Percentiles rank a stretch among this genome's conserved stretches.
These are phyloP conservation scores for Akanthomyces muscarius DNA, from an alignment of 2,329 filamentous ascomycete species.

Conservation along the genomic window DNA sequence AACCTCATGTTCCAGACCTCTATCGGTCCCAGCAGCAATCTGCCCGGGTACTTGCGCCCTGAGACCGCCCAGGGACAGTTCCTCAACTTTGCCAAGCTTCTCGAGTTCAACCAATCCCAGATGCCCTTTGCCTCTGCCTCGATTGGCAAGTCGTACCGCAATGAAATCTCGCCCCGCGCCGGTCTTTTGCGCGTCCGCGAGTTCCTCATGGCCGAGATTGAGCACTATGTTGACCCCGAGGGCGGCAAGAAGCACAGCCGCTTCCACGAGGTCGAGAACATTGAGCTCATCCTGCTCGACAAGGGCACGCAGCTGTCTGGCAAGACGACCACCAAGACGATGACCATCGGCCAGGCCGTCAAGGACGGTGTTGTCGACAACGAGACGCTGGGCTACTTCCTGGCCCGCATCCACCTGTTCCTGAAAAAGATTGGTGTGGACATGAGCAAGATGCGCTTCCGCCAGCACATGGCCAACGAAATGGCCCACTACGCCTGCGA, in stretches of 20 bases:
- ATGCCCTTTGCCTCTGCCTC: slow-evolving; percentile 98
- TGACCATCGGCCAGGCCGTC: slow-evolving; percentile 84
- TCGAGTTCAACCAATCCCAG: slow-evolving; percentile 90
- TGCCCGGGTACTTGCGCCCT: slow-evolving; percentile 79
- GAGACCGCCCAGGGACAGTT: slow-evolving; percentile 99
- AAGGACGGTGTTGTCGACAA: slow-evolving; percentile 82
- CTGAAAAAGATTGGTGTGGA: slow-evolving; percentile 85
- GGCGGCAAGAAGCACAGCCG: slow-evolving; percentile 91
- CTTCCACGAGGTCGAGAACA: slow-evolving; percentile 78
- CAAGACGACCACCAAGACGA: slow-evolving; percentile 68
- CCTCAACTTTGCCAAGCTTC: slow-evolving; percentile 91
- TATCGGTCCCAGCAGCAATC: slow-evolving; percentile 87
- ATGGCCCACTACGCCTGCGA: slow-evolving; percentile 90
- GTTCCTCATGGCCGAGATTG: slow-evolving; percentile 98
- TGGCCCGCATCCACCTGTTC: slow-evolving; percentile 90
- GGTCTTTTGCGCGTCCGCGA: slow-evolving; percentile 92
- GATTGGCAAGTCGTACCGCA: slow-evolving; percentile 96
- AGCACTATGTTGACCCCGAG: slow-evolving; percentile 94
- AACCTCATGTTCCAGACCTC: slow-evolving; percentile 98
- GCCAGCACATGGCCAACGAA: slow-evolving; percentile 84
- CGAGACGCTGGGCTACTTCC: slow-evolving; percentile 96
- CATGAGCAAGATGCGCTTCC: slow-evolving; percentile 82
- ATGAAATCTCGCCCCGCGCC: slow-evolving; percentile 91
- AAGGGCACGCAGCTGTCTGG: slow-evolving; percentile 81
- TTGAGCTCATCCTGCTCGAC: slow-evolving; percentile 80